phyloP scores from a whole-genome alignment of 352 stramenopile species.

The Blastocystis sp. region DNA sequence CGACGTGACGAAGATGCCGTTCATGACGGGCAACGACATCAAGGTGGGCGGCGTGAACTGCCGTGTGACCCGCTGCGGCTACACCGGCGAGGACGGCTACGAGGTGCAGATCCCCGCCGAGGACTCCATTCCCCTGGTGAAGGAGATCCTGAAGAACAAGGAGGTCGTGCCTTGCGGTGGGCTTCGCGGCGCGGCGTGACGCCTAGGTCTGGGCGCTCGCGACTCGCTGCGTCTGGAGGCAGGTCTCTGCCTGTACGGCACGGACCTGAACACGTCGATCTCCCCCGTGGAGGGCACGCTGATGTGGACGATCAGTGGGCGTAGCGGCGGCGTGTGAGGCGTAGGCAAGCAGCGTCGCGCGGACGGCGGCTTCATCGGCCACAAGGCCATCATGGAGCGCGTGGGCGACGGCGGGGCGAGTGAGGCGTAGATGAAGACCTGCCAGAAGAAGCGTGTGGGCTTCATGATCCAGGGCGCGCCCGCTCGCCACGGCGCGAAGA shows the following conservation, averaged over 20 bases:
- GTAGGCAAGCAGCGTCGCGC: slow-evolving; percentile 76
- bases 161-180: slow-evolving; percentile 75
- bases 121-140: slow-evolving; percentile 76
- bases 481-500: slow-evolving; percentile 80
- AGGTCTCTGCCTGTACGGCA: slow-evolving; percentile 94
- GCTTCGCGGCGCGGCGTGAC: not conserved
- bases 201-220: slow-evolving; percentile 86
- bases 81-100: slow-evolving; percentile 98
- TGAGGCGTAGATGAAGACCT: slow-evolving; percentile 88
- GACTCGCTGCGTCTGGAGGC: slow-evolving; percentile 94
- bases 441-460: slow-evolving; percentile 87
- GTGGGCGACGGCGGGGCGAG: slow-evolving; percentile 87
- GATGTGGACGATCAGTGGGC: slow-evolving; percentile 86
- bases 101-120: slow-evolving; percentile 84
- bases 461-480: slow-evolving; percentile 91
- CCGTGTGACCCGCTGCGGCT: slow-evolving; percentile 88
- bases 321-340: not conserved
- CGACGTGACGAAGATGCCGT: slow-evolving; percentile 86
- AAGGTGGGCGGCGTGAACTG: slow-evolving; percentile 81
- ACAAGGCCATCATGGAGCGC: slow-evolving; percentile 88
- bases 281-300: slow-evolving; percentile 90
- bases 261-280: slow-evolving; percentile 91
- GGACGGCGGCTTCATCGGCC: slow-evolving; percentile 88
- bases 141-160: slow-evolving; percentile 13
- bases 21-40: slow-evolving; percentile 86